phyloP scores from a whole-genome alignment of 1,139 yeast species.

The Starmera stellimalicola region DNA sequence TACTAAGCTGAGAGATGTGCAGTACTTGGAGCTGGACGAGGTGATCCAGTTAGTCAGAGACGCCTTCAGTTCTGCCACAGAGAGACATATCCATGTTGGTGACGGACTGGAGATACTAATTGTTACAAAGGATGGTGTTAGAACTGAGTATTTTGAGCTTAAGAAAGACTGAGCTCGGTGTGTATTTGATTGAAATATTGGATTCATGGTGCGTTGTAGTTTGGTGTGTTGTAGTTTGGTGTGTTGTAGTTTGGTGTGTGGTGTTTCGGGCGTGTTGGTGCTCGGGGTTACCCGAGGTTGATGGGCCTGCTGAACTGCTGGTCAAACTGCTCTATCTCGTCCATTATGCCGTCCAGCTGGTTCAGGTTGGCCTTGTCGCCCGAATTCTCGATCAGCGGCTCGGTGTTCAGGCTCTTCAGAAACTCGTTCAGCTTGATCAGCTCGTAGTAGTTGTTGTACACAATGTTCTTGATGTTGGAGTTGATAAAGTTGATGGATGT shows the following conservation, averaged over 20 bases:
- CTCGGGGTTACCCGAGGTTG: no score
- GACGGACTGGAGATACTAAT: conserved; percentile 87
- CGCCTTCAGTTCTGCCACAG: conserved; percentile 93
- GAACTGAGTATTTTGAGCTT: conserved; percentile 73
- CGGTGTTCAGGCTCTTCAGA: conserved; percentile 22
- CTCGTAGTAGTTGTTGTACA: conserved; percentile 43
- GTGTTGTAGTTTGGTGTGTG: not conserved
- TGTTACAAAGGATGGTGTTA: conserved; percentile 88
- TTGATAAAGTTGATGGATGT: conserved; percentile 33
- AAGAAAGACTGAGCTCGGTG: conserved; percentile 57
- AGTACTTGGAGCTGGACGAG: conserved; percentile 69
- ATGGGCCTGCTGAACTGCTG: conserved; percentile 3
- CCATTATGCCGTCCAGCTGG: conserved; percentile 12
- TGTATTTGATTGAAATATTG: no score
- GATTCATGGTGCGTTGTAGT: no score
- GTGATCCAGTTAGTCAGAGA: conserved; percentile 82
- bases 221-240: no score
- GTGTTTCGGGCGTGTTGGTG: not conserved
- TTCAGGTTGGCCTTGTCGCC: conserved; percentile 3
- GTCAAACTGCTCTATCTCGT: conserved; percentile 11
- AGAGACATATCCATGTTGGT: conserved; percentile 97
- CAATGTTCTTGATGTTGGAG: conserved; percentile 38
- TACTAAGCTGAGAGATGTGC: conserved; percentile 46
- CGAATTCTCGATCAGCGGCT: conserved; percentile 2
- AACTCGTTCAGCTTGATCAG: conserved; percentile 36